These are phyloP conservation scores for Corynespora cassiicola DNA, from an alignment of 2,329 filamentous ascomycete genomes.

Conservation along the genomic window DNA sequence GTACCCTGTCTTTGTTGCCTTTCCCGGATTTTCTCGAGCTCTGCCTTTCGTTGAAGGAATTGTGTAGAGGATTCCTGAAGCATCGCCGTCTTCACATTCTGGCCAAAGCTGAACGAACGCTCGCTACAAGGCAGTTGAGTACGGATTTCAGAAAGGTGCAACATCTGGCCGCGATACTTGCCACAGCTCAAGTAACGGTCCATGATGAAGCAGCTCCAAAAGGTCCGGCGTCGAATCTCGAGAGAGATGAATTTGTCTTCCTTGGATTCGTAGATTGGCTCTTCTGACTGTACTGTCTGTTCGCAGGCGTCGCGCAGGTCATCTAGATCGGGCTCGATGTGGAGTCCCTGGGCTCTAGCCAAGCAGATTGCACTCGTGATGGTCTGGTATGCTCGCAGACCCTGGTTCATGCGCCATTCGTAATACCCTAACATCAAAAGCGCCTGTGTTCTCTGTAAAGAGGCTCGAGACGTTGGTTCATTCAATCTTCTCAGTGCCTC, in stretches of 20 bases:
- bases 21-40: conserved; percentile 2
- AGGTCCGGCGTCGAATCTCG: conserved; percentile 71
- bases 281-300: conserved; percentile 46
- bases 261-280: conserved; percentile 17
- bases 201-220: conserved; percentile 77
- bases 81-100: conserved; percentile 57
- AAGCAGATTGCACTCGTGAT: conserved; percentile 66
- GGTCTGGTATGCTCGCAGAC: conserved; percentile 69
- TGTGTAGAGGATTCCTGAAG: no score
- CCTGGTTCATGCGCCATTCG: conserved; percentile 72
- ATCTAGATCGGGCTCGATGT: conserved; percentile 33
- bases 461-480: no score
- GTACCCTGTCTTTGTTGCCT: no score
- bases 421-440: conserved; percentile 75
- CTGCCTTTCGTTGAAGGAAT: not conserved
- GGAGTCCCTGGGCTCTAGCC: conserved; percentile 54
- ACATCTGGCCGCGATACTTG: conserved; percentile 65
- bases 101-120: conserved; percentile 67
- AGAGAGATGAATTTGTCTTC: conserved; percentile 61
- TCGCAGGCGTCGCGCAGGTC: conserved; percentile 41
- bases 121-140: conserved; percentile 74
- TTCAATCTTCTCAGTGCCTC: conserved; percentile 59
- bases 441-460: conserved; percentile 69
- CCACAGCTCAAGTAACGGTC: conserved; percentile 73
- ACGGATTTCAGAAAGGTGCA: conserved; percentile 65